Conservation (phyloP, 768 basidiomycete species). For the Russula brevipes region DNA sequence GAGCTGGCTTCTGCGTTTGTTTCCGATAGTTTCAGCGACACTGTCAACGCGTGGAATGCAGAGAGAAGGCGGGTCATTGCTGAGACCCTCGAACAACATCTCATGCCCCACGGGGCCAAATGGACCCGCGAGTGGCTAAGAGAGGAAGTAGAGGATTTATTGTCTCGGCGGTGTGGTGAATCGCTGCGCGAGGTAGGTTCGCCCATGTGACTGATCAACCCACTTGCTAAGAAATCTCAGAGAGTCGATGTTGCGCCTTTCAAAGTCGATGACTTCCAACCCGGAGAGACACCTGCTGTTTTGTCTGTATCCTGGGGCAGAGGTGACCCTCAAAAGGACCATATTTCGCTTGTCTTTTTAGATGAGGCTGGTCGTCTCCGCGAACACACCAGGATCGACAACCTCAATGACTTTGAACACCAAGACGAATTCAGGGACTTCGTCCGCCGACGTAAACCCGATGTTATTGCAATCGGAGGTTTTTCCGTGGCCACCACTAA, state of each 20-base stretch:
- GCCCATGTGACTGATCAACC: slow-evolving; percentile 1
- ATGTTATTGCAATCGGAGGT: slow-evolving; percentile 85
- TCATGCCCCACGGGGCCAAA: slow-evolving; percentile 80
- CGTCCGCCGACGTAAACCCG: slow-evolving; percentile 76
- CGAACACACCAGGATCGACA: slow-evolving; percentile 87
- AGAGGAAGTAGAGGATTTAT: slow-evolving; percentile 83
- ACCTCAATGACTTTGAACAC: slow-evolving; percentile 65
- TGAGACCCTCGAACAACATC: slow-evolving; percentile 70
- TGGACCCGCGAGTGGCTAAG: slow-evolving; percentile 87
- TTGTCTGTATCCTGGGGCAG: slow-evolving; percentile 92
- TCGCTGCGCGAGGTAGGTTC: slow-evolving; percentile 64
- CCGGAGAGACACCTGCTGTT: slow-evolving; percentile 71
- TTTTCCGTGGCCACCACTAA: slow-evolving; percentile 78
- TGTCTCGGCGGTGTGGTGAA: slow-evolving; percentile 63
- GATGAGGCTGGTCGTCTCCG: slow-evolving; percentile 87
- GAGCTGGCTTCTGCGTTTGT: slow-evolving; percentile 75
- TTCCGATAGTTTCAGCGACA: slow-evolving; percentile 79
- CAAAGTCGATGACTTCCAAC: slow-evolving; percentile 51
- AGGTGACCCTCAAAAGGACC: slow-evolving; percentile 90
- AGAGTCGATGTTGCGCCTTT: slow-evolving; percentile 81
- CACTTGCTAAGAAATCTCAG: slow-evolving; percentile 38
- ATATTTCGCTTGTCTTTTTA: slow-evolving; percentile 76
- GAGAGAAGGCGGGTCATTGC: slow-evolving; percentile 74
- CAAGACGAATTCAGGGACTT: slow-evolving; percentile 75
- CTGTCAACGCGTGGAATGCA: slow-evolving; percentile 87